Conservation (phyloP, 2,329 filamentous ascomycete species). For the Trichothecium sympodiale region DNA sequence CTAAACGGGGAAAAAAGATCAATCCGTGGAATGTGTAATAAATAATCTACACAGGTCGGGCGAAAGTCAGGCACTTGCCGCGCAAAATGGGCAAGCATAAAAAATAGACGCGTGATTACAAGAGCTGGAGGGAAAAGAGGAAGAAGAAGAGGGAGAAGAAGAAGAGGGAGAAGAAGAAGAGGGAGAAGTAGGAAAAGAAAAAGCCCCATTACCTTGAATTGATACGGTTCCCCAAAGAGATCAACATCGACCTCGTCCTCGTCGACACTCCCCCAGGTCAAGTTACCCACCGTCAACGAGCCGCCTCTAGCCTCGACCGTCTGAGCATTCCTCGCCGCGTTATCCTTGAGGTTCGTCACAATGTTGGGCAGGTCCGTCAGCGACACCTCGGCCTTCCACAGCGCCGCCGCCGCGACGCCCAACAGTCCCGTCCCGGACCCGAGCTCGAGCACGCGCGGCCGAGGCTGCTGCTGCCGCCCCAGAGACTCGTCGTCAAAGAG, state of each 20-base stretch:
- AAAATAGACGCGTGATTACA: too few species aligned
- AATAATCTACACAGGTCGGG: slow-evolving; percentile 3
- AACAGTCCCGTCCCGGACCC: slow-evolving; percentile 88
- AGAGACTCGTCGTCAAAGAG: slow-evolving; percentile 28
- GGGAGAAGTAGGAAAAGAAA: background rate
- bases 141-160: background rate
- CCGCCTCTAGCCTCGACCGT: slow-evolving; percentile 45
- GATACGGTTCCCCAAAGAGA: slow-evolving; percentile 31
- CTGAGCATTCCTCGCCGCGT: slow-evolving; percentile 52
- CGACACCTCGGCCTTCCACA: slow-evolving; percentile 55
- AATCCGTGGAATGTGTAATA: background rate
- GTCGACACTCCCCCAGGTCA: slow-evolving; percentile 59
- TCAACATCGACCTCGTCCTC: slow-evolving; percentile 30
- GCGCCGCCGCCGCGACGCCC: slow-evolving; percentile 69
- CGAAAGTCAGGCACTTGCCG: slow-evolving; percentile 3
- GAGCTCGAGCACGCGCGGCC: slow-evolving; percentile 54
- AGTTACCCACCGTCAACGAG: slow-evolving; percentile 46
- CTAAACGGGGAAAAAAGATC: background rate
- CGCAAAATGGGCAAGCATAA: too few species aligned
- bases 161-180: background rate
- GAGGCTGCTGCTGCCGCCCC: slow-evolving; percentile 14
- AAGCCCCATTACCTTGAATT: slow-evolving; percentile 35
- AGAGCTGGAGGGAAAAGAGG: background rate
- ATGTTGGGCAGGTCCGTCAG: slow-evolving; percentile 82
- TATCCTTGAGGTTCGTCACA: slow-evolving; percentile 66